Percentiles rank a stretch among this genome's conserved stretches.
Conservation (phyloP, 495 filamentous ascomycete species). For the Xylaria telfairii region DNA sequence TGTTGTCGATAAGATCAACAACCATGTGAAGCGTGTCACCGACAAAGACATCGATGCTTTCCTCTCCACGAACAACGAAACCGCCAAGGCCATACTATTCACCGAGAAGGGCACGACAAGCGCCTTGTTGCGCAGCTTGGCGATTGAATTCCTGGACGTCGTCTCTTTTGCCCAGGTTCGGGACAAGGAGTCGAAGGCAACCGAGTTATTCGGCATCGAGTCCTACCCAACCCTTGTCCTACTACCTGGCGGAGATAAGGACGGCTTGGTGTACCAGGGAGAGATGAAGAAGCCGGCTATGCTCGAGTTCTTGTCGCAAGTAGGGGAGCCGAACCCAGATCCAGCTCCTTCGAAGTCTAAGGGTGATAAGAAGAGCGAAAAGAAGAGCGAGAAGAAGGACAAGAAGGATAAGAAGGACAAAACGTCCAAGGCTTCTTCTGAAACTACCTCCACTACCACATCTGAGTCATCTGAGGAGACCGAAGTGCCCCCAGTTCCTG, state of each 20-base stretch:
- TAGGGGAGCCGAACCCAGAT: slow-evolving; percentile 75
- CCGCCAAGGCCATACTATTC: slow-evolving; percentile 88
- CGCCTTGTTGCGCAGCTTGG: slow-evolving; percentile 79
- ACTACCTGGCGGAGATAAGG: slow-evolving; percentile 73
- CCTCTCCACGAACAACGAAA: slow-evolving; percentile 72
- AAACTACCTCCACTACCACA: slow-evolving; percentile 44
- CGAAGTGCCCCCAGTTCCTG: slow-evolving; percentile 50
- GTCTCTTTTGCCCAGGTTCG: slow-evolving; percentile 85
- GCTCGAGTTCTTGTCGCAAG: slow-evolving; percentile 81
- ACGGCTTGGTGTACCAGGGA: slow-evolving; percentile 77
- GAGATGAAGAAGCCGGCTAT: slow-evolving; percentile 86
- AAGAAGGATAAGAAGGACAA: slow-evolving; percentile 56
- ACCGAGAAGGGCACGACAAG: slow-evolving; percentile 91
- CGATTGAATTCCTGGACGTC: slow-evolving; percentile 87
- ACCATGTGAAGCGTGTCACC: slow-evolving; percentile 81
- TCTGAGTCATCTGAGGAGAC: slow-evolving; percentile 47
- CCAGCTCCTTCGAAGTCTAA: slow-evolving; percentile 63
- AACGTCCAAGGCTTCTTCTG: slow-evolving; percentile 49
- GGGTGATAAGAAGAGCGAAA: slow-evolving; percentile 54
- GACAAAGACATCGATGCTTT: slow-evolving; percentile 82
- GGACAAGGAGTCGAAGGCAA: slow-evolving; percentile 75
- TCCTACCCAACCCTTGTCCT: slow-evolving; percentile 84
- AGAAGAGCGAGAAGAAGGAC: slow-evolving; percentile 58
- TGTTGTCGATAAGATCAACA: slow-evolving; percentile 85
- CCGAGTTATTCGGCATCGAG: slow-evolving; percentile 75